phyloP scores from a whole-genome alignment of 2,329 filamentous ascomycete genomes.

The Grosmannia penicillata region DNA sequence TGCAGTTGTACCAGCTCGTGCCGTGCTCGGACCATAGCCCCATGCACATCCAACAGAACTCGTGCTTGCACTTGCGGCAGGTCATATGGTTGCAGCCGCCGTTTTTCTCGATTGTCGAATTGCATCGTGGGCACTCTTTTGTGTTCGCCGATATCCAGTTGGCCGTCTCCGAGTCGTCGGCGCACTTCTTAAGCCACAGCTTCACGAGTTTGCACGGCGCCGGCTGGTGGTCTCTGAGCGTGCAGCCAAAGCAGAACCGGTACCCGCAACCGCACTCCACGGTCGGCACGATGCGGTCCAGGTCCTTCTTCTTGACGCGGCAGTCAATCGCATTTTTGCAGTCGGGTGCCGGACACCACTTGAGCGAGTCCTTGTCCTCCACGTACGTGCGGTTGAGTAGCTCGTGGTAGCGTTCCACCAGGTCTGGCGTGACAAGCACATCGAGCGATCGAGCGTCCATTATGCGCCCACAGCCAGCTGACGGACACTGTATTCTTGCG shows the following conservation, averaged over 20 bases:
- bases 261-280: slow-evolving; percentile 76
- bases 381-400: slow-evolving; percentile 90
- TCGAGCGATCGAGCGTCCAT: slow-evolving; percentile 82
- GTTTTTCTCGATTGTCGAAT: slow-evolving; percentile 98
- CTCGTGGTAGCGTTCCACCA: slow-evolving; percentile 57
- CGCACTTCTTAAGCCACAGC: slow-evolving; percentile 95
- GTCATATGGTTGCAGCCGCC: slow-evolving; percentile 98
- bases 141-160: slow-evolving; percentile 99
- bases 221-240: slow-evolving; percentile 79
- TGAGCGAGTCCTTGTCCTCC: slow-evolving; percentile 87
- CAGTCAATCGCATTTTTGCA: slow-evolving; percentile 90
- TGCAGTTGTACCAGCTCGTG: slow-evolving; percentile 99
- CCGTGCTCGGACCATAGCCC: slow-evolving; percentile 96
- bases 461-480: slow-evolving; percentile 74
- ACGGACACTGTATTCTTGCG: slow-evolving; percentile 83
- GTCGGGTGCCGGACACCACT: slow-evolving; percentile 98
- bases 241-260: slow-evolving; percentile 91
- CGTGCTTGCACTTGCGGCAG: slow-evolving; percentile 85
- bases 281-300: slow-evolving; percentile 74
- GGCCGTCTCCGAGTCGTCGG: slow-evolving; percentile 93
- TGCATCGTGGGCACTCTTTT: slow-evolving; percentile 92
- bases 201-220: slow-evolving; percentile 85
- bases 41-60: slow-evolving; percentile 99
- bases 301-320: slow-evolving; percentile 70
- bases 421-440: slow-evolving; percentile 48